Evolutionary conservation across 257 asterid genomes (phyloP), one percentile per base, ranked within the genome.

Genomic region (Rhazya stricta): DNA sequence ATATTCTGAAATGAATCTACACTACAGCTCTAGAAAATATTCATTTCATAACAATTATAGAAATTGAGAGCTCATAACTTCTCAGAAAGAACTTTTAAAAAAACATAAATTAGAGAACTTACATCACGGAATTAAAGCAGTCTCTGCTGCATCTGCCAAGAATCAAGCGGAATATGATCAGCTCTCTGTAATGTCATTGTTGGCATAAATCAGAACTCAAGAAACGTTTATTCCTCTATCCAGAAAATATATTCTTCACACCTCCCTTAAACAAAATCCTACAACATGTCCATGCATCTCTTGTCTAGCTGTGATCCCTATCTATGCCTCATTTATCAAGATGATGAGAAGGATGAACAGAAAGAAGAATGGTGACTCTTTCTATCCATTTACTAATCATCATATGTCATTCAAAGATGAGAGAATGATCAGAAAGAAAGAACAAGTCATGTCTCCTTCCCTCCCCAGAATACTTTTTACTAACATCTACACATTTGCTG

Each of bases 241-340:
- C 39, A 8, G 16, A 18, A 43, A 69, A 46, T 21, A 15, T 4
- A 29, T 46, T 32, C 74, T 46, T 3, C 5, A 69, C 21, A 21
- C 73, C 13, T 15, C 42, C 58, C 41, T 19, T 21, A 21, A 71
- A 71, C 48, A 9, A 23, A 48, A 34, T 15, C 21, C 63, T 32
- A 46, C 74, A 71, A 32, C 30, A 23, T 71, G 15, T 18, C 3
- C 71, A 65, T 10, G 19, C 25, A 16, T 11, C 41, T 21, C 34
- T 32, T 19, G 32, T 63, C 18, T 15, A 74, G 72, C 36, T 32
- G 37, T 15, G 1, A 72, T n/a, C 30, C 6, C 2, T 16, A 23
- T 27, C 79, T 54, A 76, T 21, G n/a, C 71, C 43, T 75, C 67
- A 66, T 21, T 46, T 34, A 30, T 29, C 21, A 74, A 16, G 61